Evolutionary conservation across 2,329 filamentous ascomycete species (phyloP), one percentile per base, ranked within the genome.

Genomic region (Ceratocystis destructans): DNA sequence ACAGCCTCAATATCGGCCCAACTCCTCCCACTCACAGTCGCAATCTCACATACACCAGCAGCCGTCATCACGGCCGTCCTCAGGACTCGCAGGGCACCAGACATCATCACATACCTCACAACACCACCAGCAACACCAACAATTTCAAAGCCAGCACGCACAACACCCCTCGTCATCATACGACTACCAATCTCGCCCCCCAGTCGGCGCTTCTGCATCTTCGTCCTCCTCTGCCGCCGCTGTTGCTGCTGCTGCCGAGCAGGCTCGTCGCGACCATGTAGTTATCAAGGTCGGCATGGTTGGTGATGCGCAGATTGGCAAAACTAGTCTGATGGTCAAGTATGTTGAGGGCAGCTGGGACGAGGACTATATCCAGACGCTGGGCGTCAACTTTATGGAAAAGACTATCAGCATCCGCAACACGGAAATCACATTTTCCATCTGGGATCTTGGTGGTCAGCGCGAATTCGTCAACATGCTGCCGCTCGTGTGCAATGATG

Each of bases 221-320:
- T 57, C 53, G 4, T 57, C 53, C 5, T 28, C 53, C 17, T 69
- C 70, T n/a, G 74, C 68, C 45, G 48, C 53, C n/a, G 69, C 70
- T 17, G 74, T 46, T 48, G 57, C 72, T 33, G 70, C 69, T 46
- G 73, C 70, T 33, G 68, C 68, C 33, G 70, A 73, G 69, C 71
- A 71, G 67, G 81, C 81, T 70, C 80, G 81, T 61, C 79, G 84
- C 69, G 86, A 86, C 74, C 84, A 86, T 72, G 94, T 99, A 46
- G 94, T 99, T 67, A 97, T 99, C 81, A 99, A 99, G 78, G 94
- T 99, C 64, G 94, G 94, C 73, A 99, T 99, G 94, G 94, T 99
- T 59, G 94, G 94, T 61, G 94, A 99, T 78, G 94, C 94, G 67
- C 94, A 99, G 77, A 99, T 99, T 71, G 94, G 94, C 74, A 99